Base-by-base conservation (phyloP, 2,329 filamentous ascomycete genomes). In the Corynespora cassiicola region DNA sequence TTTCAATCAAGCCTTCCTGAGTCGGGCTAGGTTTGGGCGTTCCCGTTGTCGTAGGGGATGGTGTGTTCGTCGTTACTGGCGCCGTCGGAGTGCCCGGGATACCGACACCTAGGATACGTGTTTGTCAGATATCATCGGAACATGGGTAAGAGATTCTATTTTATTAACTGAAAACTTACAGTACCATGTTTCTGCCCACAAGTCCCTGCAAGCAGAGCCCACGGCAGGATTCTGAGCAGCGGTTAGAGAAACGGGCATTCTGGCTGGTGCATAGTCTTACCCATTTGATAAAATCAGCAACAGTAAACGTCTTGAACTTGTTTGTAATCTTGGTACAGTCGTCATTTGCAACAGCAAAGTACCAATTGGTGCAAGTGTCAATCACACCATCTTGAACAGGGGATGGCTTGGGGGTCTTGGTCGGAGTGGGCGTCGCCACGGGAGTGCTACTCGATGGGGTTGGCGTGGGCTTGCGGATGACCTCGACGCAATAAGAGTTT, bases 401-500 rank as follows among this genome's bases (percentile, higher is more conserved):
- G 19, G 21, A 25, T 12, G 31, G 31, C 6, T 5, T 24, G 4
- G 6, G 7, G 12, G 6, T 6, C 3, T 23, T 15, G 2, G 31
- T 34, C 4, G 31, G 31, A 3, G 31, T 34, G 18, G 20, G 14
- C 8, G 31, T 34, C 5, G 15, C 21, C n/a, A n/a, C n/a, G n/a
- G n/a, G n/a, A n/a, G n/a, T n/a, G n/a, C n/a, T n/a, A n/a, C n/a
- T n/a, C n/a, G n/a, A n/a, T 5, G 26, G 23, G 3, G 24, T 30
- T 30, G 22, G 34, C 11, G 31, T 37, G n/a, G 28, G 28, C 10
- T 33, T 31, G 15, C 36, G 32, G 33, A 34, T 21, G 31, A 45
- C 41, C 38, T 52, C 48, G 10, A 52, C 45, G 21, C 45, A 52
- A 27, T 52, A 48, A 7, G 45, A 43, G 22, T 52, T 40, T 11